Percentiles rank a stretch among this genome's conserved stretches.
Evolutionary conservation across 352 stramenopile genomes (phyloP).

Genomic region (Phytophthora citricola): DNA sequence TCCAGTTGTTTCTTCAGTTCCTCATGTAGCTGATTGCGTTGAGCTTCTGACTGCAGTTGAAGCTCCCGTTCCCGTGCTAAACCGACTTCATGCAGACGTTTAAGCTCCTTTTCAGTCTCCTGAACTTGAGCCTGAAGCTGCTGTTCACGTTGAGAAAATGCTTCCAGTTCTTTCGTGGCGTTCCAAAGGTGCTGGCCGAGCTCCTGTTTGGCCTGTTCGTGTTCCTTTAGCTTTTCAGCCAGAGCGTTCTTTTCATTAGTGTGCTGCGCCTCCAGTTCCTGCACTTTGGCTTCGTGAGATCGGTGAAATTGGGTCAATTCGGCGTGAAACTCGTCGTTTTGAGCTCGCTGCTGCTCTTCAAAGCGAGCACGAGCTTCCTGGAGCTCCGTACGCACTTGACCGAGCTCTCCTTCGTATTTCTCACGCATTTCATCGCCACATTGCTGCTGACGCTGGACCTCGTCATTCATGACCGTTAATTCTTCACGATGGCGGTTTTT

Average conservation of each 20-base stretch:
- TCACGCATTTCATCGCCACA: constrained; percentile 41
- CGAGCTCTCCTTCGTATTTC: constrained; percentile 46
- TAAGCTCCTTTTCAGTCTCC: constrained; percentile 41
- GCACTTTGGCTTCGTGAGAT: constrained; percentile 11
- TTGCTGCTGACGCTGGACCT: constrained; percentile 54
- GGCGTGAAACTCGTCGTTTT: constrained; percentile 21
- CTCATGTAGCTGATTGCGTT: constrained; percentile 45
- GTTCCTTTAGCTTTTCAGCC: constrained; percentile 19
- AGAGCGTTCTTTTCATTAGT: constrained; percentile 11
- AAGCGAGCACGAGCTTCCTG: constrained; percentile 22
- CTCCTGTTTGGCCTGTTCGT: constrained; percentile 55
- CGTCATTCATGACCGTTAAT: constrained; percentile 65
- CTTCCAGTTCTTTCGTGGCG: constrained; percentile 56
- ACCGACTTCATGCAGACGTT: constrained; percentile 18
- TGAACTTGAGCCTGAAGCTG: constrained; percentile 31
- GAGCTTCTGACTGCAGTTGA: constrained; percentile 48
- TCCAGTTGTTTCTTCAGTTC: constrained; percentile 53
- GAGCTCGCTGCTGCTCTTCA: constrained; percentile 33
- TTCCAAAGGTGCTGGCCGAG: constrained; percentile 71
- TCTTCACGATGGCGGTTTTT: constrained; percentile 55
- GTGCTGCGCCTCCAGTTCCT: constrained; percentile 15
- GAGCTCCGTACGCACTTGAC: constrained; percentile 40
- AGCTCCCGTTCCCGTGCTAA: constrained; percentile 50
- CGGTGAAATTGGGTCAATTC: constrained; percentile 20
- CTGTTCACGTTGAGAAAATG: constrained; percentile 35